Evolutionary conservation across 805 yeast species (phyloP).

Genomic region (Starmerella apicola): DNA sequence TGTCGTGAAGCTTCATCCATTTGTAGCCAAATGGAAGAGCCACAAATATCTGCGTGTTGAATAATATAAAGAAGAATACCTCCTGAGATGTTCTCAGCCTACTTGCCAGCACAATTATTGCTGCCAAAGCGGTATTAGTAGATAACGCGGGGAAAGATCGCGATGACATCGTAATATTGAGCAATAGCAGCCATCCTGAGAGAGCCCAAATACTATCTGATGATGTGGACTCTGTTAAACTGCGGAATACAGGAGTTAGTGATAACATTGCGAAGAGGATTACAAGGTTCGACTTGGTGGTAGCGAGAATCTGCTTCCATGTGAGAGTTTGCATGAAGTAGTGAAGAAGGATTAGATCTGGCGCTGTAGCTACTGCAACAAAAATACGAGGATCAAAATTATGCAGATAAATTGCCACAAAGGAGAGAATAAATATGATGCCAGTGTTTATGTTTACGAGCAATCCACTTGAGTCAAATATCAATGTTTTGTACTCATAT

Average conservation of each 20-base stretch:
- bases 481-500: conserved; percentile 52
- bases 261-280: conserved; percentile 61
- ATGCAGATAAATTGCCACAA: conserved; percentile 38
- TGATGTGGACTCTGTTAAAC: conserved; percentile 76
- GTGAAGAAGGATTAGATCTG: conserved; percentile 18
- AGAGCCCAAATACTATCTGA: conserved; percentile 94
- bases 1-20: conserved; percentile 37
- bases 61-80: conserved; percentile 73
- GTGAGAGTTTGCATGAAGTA: conserved; percentile 20
- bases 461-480: conserved; percentile 58
- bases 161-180: conserved; percentile 60
- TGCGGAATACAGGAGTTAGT: conserved; percentile 78
- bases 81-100: conserved; percentile 58
- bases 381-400: conserved; percentile 25
- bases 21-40: conserved; percentile 59
- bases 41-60: conserved; percentile 58
- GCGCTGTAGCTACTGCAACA: conserved; percentile 17
- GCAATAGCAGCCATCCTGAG: conserved; percentile 61
- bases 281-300: conserved; percentile 53
- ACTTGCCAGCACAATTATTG: conserved; percentile 85
- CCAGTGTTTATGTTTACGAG: conserved; percentile 54
- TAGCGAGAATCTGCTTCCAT: conserved; percentile 15
- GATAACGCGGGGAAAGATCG: conserved; percentile 53
- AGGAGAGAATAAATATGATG: conserved; percentile 53
- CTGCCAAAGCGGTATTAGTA: conserved; percentile 71